These are phyloP conservation scores for Rhynchospora pubera DNA, from an alignment of 176 grass and related monocot genomes.

Conservation along the genomic window DNA sequence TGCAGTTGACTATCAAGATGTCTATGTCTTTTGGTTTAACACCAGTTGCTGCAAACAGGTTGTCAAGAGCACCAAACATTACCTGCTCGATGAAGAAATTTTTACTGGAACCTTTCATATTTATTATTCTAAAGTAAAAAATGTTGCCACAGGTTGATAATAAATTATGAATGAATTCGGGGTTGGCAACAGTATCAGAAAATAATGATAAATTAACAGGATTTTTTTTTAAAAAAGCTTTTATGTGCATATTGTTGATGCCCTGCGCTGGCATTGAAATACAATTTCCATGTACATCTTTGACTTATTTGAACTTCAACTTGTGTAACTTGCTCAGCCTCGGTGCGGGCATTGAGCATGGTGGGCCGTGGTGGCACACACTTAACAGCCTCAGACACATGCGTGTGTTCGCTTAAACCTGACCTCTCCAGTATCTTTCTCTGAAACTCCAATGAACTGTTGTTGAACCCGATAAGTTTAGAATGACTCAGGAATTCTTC, in stretches of 20 bases:
- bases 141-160: too few species aligned
- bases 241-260: too few species aligned
- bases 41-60: slow-evolving; percentile 49
- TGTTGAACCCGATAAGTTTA: slow-evolving; percentile 9
- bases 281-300: too few species aligned
- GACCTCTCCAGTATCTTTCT: slow-evolving; percentile 35
- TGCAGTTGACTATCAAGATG: slow-evolving; percentile 86
- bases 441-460: slow-evolving; percentile 24
- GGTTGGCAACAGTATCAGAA: too few species aligned
- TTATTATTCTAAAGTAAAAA: too few species aligned
- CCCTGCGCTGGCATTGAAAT: too few species aligned
- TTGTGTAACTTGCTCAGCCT: slow-evolving; percentile 29
- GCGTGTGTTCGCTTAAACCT: slow-evolving; percentile 38
- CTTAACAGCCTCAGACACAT: slow-evolving; percentile 19
- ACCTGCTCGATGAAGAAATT: background rate
- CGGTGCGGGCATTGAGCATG: slow-evolving; percentile 30
- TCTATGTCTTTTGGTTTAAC: slow-evolving; percentile 74
- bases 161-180: too few species aligned
- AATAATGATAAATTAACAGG: too few species aligned
- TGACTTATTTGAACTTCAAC: background rate
- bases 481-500: slow-evolving; percentile 26
- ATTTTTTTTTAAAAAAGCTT: too few species aligned
- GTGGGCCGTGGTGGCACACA: slow-evolving; percentile 21
- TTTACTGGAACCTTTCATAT: too few species aligned
- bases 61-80: slow-evolving; percentile 72